A percentile compares a stretch with the other conserved stretches of the same genome.
Conservation (phyloP, 371 early-diverging fungal genomes). For the Haplosporangium sp. region DNA sequence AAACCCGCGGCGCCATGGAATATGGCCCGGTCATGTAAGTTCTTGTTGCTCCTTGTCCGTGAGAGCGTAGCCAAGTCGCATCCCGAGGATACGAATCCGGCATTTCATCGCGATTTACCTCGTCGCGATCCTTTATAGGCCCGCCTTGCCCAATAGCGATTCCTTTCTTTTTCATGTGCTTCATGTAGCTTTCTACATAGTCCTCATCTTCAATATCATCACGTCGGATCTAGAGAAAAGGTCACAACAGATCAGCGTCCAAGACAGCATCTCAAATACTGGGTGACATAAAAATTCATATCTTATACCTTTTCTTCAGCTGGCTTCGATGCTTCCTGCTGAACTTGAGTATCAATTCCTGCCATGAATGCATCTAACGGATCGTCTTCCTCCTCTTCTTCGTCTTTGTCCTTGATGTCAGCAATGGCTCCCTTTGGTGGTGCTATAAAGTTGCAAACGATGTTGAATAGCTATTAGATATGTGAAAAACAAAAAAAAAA, state of each 20-base stretch:
- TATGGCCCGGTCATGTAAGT: too few species aligned
- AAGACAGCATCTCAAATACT: not conserved
- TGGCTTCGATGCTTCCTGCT: slow-evolving; percentile 60
- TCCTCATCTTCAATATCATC: slow-evolving; percentile 87
- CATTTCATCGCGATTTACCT: slow-evolving; percentile 44
- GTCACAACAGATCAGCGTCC: not conserved
- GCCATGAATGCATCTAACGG: slow-evolving; percentile 93
- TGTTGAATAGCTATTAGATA: not conserved
- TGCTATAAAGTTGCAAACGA: slow-evolving; percentile 3
- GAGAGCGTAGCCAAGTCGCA: too few species aligned
- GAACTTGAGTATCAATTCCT: slow-evolving; percentile 73
- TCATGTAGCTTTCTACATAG: slow-evolving; percentile 80
- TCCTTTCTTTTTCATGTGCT: slow-evolving; percentile 82
- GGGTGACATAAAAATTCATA: not conserved
- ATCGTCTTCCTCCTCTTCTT: slow-evolving; percentile 77
- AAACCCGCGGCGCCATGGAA: too few species aligned
- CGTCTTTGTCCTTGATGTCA: slow-evolving; percentile 8
- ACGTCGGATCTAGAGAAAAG: slow-evolving; percentile 57
- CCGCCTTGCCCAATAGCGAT: slow-evolving; percentile 68
- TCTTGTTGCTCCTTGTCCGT: too few species aligned
- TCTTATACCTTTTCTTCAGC: slow-evolving; percentile 56
- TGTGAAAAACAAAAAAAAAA: not conserved
- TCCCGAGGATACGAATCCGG: too few species aligned
- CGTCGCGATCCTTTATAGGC: slow-evolving; percentile 59
- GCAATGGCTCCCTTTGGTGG: not conserved